Evolutionary conservation across 2,329 filamentous ascomycete genomes (phyloP), one percentile per base, ranked within the genome.

Genomic region (Herpotrichia juniperi): DNA sequence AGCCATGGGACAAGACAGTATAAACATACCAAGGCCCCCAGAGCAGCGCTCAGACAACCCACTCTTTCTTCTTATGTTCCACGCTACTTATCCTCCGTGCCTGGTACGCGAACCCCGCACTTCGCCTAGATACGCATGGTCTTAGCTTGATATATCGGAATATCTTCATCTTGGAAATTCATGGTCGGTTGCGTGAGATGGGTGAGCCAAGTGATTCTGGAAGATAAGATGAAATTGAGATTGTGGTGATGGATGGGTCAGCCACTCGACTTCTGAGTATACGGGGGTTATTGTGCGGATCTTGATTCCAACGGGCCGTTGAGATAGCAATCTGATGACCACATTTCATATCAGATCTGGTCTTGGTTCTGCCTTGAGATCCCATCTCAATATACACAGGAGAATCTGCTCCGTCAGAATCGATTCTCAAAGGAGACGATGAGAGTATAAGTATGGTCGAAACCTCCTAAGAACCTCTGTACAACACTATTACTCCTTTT

Each of bases 81-180:
- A 45, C 43, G 30, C 40, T 47, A 43, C 22, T 43, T 43, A 26
- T 32, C 26, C 60, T 61, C 58, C 53, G 58, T 35, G 5, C 51
- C 16, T 47, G 47, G 50, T 46, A 54, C 46, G 46, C 58, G 49
- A 53, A 59, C 57, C 59, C 58, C 57, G 49, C 62, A 58, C 34
- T n/a, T n/a, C 19, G 19, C 35, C 32, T 35, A 45, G 35, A 32
- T 47, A 51, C 30, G 19, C 14, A 12, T 34, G 6, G 46, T 47
- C 54, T 65, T 57, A 54, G 57, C 54, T 17, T 50, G 43, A 61
- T 67, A 58, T 58, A 48, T 48, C 30, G 37, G 51, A 56, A 49
- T 54, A 53, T 54, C 42, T 42, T 56, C 40, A 39, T 45, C 64
- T 66, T 63, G 62, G 63, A 60, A 28, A 46, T 28, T 22, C 48